Evolutionary conservation across 768 basidiomycete species (phyloP).

Genomic region (Mycena rosella): DNA sequence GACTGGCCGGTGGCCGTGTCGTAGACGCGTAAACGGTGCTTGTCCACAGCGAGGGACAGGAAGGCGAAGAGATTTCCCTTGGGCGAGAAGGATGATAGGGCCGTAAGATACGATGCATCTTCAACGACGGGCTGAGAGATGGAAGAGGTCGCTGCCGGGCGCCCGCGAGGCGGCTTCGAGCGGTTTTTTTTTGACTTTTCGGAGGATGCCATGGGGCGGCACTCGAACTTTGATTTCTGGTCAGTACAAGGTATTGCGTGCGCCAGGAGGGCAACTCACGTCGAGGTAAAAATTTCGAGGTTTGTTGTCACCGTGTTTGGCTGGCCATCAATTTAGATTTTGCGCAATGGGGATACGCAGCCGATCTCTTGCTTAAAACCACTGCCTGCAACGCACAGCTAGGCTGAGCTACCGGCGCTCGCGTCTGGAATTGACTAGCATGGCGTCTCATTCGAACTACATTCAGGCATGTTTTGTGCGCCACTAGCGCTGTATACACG

Average conservation of each 20-base stretch:
- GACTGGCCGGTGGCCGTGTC: slow-evolving; percentile 67
- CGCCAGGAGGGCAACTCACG: slow-evolving; percentile 30
- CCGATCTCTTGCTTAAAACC: background rate
- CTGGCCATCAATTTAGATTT: too few species aligned
- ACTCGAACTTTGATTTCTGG: slow-evolving; percentile 3
- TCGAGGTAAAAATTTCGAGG: slow-evolving; percentile 18
- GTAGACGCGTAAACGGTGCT: slow-evolving; percentile 77
- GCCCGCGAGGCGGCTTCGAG: slow-evolving; percentile 64
- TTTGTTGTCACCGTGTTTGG: too few species aligned
- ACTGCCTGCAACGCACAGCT: too few species aligned
- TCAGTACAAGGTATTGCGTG: slow-evolving; percentile 6
- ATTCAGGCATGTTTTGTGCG: slow-evolving; percentile 58
- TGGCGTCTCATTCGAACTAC: slow-evolving; percentile 57
- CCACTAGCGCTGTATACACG: background rate
- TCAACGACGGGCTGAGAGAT: slow-evolving; percentile 69
- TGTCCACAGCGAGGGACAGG: slow-evolving; percentile 76
- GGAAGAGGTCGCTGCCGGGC: slow-evolving; percentile 65
- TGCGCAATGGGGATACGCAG: too few species aligned
- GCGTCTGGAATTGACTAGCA: background rate
- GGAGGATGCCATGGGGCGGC: slow-evolving; percentile 55
- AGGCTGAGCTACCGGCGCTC: background rate
- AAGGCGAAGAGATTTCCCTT: slow-evolving; percentile 69
- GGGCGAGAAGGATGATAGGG: slow-evolving; percentile 71
- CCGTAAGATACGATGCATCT: slow-evolving; percentile 56
- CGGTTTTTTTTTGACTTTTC: slow-evolving; percentile 66